Percentiles rank a stretch among this genome's conserved stretches.
These are phyloP conservation scores for Austroboletus olivaceoglutinosus DNA, from an alignment of 1,284 basidiomycete genomes.

Conservation along the genomic window DNA sequence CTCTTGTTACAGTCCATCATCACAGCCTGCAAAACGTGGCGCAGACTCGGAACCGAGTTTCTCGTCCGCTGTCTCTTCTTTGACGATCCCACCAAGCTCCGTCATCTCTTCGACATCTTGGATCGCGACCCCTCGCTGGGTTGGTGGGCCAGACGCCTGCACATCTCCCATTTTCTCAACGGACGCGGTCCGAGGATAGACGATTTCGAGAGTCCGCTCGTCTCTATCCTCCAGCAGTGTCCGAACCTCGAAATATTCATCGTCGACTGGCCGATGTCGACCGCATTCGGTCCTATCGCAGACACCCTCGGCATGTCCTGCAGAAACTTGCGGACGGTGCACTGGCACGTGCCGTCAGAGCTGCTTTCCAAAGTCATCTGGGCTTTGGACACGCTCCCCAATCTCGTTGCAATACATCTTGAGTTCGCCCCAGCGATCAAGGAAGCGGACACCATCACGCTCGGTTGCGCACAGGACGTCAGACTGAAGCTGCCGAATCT, in stretches of 20 bases:
- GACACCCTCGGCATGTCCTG: conserved; percentile 56
- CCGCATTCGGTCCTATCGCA: conserved; percentile 56
- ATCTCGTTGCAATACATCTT: conserved; percentile 52
- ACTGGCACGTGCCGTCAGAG: conserved; percentile 55
- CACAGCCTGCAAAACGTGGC: conserved; percentile 55
- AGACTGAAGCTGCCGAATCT: conserved; percentile 55
- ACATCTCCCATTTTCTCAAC: conserved; percentile 52
- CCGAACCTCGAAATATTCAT: conserved; percentile 70
- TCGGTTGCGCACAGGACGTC: conserved; percentile 59
- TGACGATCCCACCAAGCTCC: conserved; percentile 50
- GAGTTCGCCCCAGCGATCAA: conserved; percentile 41
- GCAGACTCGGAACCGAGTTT: conserved; percentile 55
- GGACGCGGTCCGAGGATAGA: conserved; percentile 33
- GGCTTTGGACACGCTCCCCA: conserved; percentile 58
- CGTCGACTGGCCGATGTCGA: conserved; percentile 57
- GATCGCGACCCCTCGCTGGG: conserved; percentile 52
- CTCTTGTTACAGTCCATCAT: conserved; percentile 53
- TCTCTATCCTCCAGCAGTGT: conserved; percentile 55
- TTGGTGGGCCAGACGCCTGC: conserved; percentile 65
- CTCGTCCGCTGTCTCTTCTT: conserved; percentile 66
- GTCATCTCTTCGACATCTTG: conserved; percentile 46
- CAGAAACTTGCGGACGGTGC: conserved; percentile 51
- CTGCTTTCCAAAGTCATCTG: conserved; percentile 63
- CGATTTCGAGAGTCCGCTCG: conserved; percentile 38
- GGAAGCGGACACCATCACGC: conserved; percentile 34